Evolutionary conservation across 768 basidiomycete genomes (phyloP).

Genomic region (Mycena polygramma): DNA sequence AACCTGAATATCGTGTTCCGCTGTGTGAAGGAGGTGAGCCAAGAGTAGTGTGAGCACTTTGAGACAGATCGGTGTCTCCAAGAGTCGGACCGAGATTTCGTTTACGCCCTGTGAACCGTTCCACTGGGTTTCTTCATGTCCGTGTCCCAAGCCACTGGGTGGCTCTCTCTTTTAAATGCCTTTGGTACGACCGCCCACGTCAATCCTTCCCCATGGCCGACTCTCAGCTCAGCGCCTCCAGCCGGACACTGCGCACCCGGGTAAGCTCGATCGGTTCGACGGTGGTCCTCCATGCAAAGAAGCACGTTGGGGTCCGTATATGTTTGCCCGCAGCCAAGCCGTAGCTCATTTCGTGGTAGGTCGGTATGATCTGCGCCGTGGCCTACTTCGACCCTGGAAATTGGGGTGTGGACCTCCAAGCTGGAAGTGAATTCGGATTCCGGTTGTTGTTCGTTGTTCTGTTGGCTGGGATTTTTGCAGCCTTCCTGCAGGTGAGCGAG

Average conservation of each 20-base stretch:
- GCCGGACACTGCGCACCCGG: constrained; percentile 32
- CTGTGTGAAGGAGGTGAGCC: background rate
- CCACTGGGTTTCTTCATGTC: constrained; percentile 25
- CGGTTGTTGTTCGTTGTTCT: constrained; percentile 88
- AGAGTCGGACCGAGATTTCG: constrained; percentile 6
- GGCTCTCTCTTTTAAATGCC: constrained; percentile 32
- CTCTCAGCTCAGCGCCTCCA: constrained; percentile 20
- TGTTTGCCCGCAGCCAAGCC: constrained; percentile 47
- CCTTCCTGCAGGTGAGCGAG: constrained; percentile 78
- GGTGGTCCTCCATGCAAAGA: constrained; percentile 65
- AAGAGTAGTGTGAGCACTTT: background rate
- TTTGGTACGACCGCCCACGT: constrained; percentile 18
- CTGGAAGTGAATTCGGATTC: constrained; percentile 64
- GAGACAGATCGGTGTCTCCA: background rate
- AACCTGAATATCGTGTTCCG: background rate
- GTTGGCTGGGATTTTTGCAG: constrained; percentile 84
- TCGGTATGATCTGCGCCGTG: constrained; percentile 78
- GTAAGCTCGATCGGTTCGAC: constrained; percentile 47
- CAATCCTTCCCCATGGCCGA: constrained; percentile 35
- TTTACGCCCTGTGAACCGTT: constrained; percentile 21
- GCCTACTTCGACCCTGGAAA: too few species aligned
- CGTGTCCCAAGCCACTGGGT: constrained; percentile 25
- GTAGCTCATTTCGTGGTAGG: constrained; percentile 13
- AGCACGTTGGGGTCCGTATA: constrained; percentile 69
- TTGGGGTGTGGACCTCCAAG: too few species aligned